Percentiles rank a stretch among this genome's conserved stretches.
Conservation (phyloP, 164 flowering plant genomes). For the Akebia trifoliata region DNA sequence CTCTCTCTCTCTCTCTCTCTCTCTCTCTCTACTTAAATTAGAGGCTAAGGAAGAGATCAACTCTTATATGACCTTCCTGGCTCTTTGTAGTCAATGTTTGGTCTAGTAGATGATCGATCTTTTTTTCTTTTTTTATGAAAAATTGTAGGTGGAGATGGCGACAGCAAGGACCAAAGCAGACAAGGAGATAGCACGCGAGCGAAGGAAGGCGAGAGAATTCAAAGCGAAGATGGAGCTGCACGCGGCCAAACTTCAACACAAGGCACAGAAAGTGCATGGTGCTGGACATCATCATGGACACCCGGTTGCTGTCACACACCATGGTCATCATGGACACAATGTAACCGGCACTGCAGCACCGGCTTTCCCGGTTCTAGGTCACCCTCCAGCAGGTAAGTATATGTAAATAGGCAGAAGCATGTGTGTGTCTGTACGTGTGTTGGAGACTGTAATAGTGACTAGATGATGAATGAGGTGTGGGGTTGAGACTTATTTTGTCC, state of each 20-base stretch:
- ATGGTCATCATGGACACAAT: constrained; percentile 10
- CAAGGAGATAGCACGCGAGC: constrained; percentile 51
- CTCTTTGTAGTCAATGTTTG: too few relatives aligned
- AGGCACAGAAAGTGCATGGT: constrained; percentile 33
- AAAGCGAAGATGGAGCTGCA: constrained; percentile 65
- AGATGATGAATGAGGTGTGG: too few relatives aligned
- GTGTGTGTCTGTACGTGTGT: too few relatives aligned
- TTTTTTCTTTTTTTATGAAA: too few relatives aligned
- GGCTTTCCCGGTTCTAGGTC: constrained; percentile 24
- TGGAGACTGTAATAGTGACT: too few relatives aligned
- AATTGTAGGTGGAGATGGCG: constrained; percentile 54
- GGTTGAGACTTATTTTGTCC: too few relatives aligned
- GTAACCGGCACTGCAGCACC: constrained; percentile 21
- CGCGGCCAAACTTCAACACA: constrained; percentile 38
- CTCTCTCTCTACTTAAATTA: too few relatives aligned
- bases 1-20: background rate
- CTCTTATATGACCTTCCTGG: too few relatives aligned
- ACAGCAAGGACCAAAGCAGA: constrained; percentile 50
- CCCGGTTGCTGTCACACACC: constrained; percentile 4
- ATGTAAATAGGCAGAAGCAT: background rate
- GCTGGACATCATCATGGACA: constrained; percentile 18
- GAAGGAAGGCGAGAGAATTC: constrained; percentile 58
- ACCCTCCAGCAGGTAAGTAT: constrained; percentile 16
- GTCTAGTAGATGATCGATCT: too few relatives aligned
- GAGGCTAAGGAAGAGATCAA: too few relatives aligned